Evolutionary conservation across 257 asterid species (phyloP).

Genomic region (Solanum sejunctum): DNA sequence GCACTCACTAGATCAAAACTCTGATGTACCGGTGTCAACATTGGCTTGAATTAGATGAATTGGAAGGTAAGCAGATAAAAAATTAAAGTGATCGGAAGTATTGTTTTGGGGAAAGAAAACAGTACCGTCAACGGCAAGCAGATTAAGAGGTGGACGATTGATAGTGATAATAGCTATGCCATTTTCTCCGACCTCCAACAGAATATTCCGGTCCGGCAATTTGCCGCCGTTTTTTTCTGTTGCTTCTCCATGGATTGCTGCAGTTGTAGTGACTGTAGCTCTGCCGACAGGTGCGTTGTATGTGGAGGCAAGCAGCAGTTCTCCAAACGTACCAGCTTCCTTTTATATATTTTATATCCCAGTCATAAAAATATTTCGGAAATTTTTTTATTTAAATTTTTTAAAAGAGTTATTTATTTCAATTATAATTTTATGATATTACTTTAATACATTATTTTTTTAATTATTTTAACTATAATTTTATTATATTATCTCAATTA

Average conservation of each 20-base stretch:
- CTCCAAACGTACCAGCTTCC: no score
- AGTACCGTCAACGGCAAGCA: constrained; percentile 86
- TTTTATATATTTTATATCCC: no score
- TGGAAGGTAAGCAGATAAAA: background rate
- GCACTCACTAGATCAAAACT: background rate
- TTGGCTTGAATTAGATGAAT: background rate
- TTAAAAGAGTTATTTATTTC: no score
- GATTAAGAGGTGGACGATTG: constrained; percentile 94
- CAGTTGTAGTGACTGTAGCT: background rate
- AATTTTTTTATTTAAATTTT: no score
- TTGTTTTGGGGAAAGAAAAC: background rate
- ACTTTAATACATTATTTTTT: no score
- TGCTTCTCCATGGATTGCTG: background rate
- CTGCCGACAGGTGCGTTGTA: no score
- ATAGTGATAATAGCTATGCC: constrained; percentile 86
- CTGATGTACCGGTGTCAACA: background rate
- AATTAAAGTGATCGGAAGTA: background rate
- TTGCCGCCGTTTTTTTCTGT: background rate
- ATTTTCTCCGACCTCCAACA: constrained; percentile 77
- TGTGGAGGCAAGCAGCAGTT: no score
- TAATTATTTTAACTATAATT: no score
- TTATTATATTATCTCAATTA: no score
- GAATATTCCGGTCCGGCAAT: constrained; percentile 29
- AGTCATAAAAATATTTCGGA: no score
- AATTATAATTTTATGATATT: no score